A percentile compares a stretch with the other conserved stretches of the same genome.
phyloP scores from a whole-genome alignment of 2,329 filamentous ascomycete genomes.

The Fusarium dimerum region DNA sequence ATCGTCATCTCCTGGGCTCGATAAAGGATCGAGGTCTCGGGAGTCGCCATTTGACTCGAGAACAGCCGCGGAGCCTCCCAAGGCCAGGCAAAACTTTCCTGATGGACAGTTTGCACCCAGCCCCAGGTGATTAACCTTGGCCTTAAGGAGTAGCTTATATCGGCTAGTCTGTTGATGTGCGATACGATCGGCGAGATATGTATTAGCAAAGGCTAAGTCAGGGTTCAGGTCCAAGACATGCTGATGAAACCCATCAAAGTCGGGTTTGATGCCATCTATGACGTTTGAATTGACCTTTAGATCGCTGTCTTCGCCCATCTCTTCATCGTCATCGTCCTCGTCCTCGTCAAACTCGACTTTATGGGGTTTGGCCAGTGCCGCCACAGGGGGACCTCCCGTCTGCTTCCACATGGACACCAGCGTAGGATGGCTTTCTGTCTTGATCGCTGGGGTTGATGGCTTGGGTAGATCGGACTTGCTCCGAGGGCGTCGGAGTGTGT shows the following conservation, averaged over 20 bases:
- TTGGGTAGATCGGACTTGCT: slow-evolving; percentile 57
- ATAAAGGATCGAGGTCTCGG: slow-evolving; percentile 58
- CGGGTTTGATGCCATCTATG: slow-evolving; percentile 70
- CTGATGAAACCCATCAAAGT: slow-evolving; percentile 71
- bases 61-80: slow-evolving; percentile 65
- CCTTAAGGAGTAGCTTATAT: slow-evolving; percentile 74
- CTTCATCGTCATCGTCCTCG: slow-evolving; percentile 60
- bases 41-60: slow-evolving; percentile 61
- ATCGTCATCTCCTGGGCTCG: slow-evolving; percentile 56
- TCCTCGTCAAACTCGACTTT: slow-evolving; percentile 42
- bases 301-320: slow-evolving; percentile 57
- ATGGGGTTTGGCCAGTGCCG: slow-evolving; percentile 42
- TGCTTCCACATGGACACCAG: slow-evolving; percentile 54
- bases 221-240: slow-evolving; percentile 77
- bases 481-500: slow-evolving; percentile 53
- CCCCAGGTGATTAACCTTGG: slow-evolving; percentile 69
- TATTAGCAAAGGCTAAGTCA: slow-evolving; percentile 55
- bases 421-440: slow-evolving; percentile 42
- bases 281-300: slow-evolving; percentile 63
- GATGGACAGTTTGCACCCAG: slow-evolving; percentile 63
- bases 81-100: slow-evolving; percentile 62
- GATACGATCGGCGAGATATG: slow-evolving; percentile 75
- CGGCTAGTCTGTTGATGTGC: slow-evolving; percentile 77
- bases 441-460: slow-evolving; percentile 29
- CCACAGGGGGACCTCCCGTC: slow-evolving; percentile 55